Percentiles rank a stretch among this genome's conserved stretches.
Conservation (phyloP, 164 flowering plant genomes). For the Platanus orientalis region DNA sequence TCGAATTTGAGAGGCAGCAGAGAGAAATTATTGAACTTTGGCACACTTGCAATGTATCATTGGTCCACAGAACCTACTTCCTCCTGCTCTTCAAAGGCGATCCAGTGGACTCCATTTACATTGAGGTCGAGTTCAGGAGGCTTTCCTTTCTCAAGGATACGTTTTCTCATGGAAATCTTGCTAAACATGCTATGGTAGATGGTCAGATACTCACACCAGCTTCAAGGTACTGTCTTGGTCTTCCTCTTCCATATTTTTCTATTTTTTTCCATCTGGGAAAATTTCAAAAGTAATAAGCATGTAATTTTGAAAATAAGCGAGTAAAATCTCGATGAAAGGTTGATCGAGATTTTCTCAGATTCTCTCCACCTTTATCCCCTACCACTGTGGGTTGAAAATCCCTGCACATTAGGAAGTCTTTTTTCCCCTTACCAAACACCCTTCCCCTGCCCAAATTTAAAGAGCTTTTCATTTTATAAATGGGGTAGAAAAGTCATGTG, state of each 20-base stretch:
- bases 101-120: slow-evolving; percentile 65
- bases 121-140: slow-evolving; percentile 89
- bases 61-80: slow-evolving; percentile 80
- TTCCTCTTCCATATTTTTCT: background rate
- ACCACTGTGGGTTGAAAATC: too few relatives aligned
- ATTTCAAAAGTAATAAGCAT: too few relatives aligned
- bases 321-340: too few relatives aligned
- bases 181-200: slow-evolving; percentile 18
- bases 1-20: slow-evolving; percentile 50
- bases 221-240: slow-evolving; percentile 49
- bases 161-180: slow-evolving; percentile 29
- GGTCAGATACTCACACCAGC: slow-evolving; percentile 32
- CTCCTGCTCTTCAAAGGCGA: slow-evolving; percentile 87
- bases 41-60: slow-evolving; percentile 70
- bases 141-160: slow-evolving; percentile 56
- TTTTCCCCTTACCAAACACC: too few relatives aligned
- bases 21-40: slow-evolving; percentile 74
- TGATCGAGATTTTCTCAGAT: too few relatives aligned
- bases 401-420: too few relatives aligned
- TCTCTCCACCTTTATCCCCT: too few relatives aligned
- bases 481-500: too few relatives aligned
- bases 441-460: too few relatives aligned
- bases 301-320: too few relatives aligned
- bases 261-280: background rate
- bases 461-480: too few relatives aligned